Evolutionary conservation across 306 rosid genomes (phyloP).

Genomic region (Gynostemma pentaphyllum): DNA sequence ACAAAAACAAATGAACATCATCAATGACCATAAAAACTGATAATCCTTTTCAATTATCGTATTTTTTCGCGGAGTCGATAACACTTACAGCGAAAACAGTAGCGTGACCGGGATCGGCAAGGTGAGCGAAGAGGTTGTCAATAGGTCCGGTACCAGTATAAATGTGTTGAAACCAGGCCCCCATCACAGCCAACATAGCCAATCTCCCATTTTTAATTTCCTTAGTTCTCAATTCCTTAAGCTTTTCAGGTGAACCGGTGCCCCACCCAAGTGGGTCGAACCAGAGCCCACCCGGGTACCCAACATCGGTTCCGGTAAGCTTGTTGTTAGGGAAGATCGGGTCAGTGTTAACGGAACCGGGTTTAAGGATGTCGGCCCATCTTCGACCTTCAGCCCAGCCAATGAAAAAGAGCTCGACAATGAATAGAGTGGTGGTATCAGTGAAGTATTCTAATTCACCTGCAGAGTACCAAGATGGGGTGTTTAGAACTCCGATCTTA

Average conservation of each 20-base stretch:
- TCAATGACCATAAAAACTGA: too few relatives aligned
- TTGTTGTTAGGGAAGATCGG: slow-evolving; percentile 78
- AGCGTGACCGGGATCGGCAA: slow-evolving; percentile 77
- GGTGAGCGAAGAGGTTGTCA: slow-evolving; percentile 74
- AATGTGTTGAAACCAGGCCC: slow-evolving; percentile 75
- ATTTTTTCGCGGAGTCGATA: too few relatives aligned
- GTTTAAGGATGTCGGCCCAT: slow-evolving; percentile 69
- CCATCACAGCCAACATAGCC: slow-evolving; percentile 77
- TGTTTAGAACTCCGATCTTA: slow-evolving; percentile 52
- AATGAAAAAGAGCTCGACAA: slow-evolving; percentile 47
- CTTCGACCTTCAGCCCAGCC: slow-evolving; percentile 78
- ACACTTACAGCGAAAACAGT: slow-evolving; percentile 52
- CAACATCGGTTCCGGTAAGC: slow-evolving; percentile 67
- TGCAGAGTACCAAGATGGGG: slow-evolving; percentile 69
- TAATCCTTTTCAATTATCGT: too few relatives aligned
- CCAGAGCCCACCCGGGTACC: slow-evolving; percentile 69
- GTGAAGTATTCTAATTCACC: slow-evolving; percentile 66
- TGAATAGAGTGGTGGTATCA: slow-evolving; percentile 56
- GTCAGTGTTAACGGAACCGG: slow-evolving; percentile 57
- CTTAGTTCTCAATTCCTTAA: slow-evolving; percentile 64
- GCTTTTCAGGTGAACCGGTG: slow-evolving; percentile 55
- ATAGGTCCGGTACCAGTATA: slow-evolving; percentile 71
- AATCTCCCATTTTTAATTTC: slow-evolving; percentile 66
- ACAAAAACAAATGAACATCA: neutral
- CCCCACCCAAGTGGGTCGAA: slow-evolving; percentile 74